Percentiles rank a stretch among this genome's conserved stretches.
Evolutionary conservation across 352 stramenopile genomes (phyloP).

Genomic region (Phytophthora meadii): DNA sequence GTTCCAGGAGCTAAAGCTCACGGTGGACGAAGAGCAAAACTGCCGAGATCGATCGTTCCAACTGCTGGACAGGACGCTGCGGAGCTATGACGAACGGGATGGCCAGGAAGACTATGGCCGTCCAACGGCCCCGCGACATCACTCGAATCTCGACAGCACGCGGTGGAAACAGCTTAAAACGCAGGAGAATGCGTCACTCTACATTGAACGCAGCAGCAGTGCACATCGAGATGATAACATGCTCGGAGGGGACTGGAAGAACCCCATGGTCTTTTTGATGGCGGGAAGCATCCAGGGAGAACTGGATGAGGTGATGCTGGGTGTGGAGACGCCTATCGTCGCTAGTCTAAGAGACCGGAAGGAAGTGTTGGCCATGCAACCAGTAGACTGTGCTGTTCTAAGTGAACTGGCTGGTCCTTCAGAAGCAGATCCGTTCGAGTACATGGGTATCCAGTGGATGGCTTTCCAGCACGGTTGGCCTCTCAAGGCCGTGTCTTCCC

Average conservation of each 20-base stretch:
- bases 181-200: slow-evolving; percentile 33
- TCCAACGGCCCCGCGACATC: slow-evolving; percentile 10
- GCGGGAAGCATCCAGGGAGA: slow-evolving; percentile 25
- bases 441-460: slow-evolving; percentile 47
- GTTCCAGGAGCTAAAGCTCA: slow-evolving; percentile 28
- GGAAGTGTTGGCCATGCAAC: slow-evolving; percentile 28
- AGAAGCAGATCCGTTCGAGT: slow-evolving; percentile 45
- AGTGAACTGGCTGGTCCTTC: slow-evolving; percentile 38
- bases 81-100: slow-evolving; percentile 39
- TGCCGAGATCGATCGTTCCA: slow-evolving; percentile 37
- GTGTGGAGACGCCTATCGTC: slow-evolving; percentile 35
- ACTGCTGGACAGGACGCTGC: slow-evolving; percentile 38
- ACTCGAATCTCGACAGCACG: slow-evolving; percentile 32
- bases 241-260: slow-evolving; percentile 33
- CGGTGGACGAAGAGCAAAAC: slow-evolving; percentile 31
- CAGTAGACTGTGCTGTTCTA: slow-evolving; percentile 37
- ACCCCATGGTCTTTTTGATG: slow-evolving; percentile 34
- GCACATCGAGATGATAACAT: slow-evolving; percentile 30
- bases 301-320: slow-evolving; percentile 40
- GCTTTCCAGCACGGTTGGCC: slow-evolving; percentile 28
- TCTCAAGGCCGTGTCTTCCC: slow-evolving; percentile 32
- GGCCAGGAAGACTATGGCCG: slow-evolving; percentile 21
- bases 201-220: slow-evolving; percentile 33
- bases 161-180: slow-evolving; percentile 45
- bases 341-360: slow-evolving; percentile 34